Evolutionary conservation across 2,329 filamentous ascomycete species (phyloP), one percentile per base, ranked within the genome.

Genomic region (Hymenoscyphus occultus): DNA sequence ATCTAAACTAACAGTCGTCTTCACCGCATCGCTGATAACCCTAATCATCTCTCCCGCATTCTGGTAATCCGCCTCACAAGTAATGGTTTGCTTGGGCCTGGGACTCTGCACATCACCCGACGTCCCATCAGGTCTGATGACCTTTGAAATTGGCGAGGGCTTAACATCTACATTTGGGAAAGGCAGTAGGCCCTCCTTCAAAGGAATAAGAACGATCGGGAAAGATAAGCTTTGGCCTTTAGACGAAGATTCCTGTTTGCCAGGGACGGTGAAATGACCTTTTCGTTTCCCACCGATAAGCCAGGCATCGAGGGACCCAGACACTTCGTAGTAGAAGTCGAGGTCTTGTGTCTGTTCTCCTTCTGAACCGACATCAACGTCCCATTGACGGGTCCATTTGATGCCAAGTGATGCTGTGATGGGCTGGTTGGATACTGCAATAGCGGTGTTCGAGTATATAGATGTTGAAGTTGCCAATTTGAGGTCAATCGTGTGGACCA

Each of bases 321-420:
- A 86, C 28, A 98, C 82, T 70, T 97, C 93, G 76, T 95, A 96
- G 69, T 89, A 87, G 73, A 96, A 96, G 68, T 93, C 87, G 1
- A 93, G 80, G 28, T 86, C 82, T 28, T 71, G 64, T 39, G 62
- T 39, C 56, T 65, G 51, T 32, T 48, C 32, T 14, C 62, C 56
- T 19, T 74, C 74, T 16, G 72, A 61, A 3, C 74, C 69, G 10
- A 74, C 67, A 1, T 76, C 75, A 0, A 82, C 85, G 69, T 88
- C 84, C 87, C 87, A 90, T 1, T 80, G 76, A 35, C 86, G 82
- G 10, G 86, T 88, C 84, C 86, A 89, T 67, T 82, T 82, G 12
- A 89, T 80, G 51, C 82, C 81, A 2, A 93, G 79, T 0, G 82
- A 85, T 0, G 89, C 86, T 1, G 84, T 78, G 1, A 92, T 77